Evolutionary conservation across 768 basidiomycete genomes (phyloP).

Genomic region (Chalciporus chontae): DNA sequence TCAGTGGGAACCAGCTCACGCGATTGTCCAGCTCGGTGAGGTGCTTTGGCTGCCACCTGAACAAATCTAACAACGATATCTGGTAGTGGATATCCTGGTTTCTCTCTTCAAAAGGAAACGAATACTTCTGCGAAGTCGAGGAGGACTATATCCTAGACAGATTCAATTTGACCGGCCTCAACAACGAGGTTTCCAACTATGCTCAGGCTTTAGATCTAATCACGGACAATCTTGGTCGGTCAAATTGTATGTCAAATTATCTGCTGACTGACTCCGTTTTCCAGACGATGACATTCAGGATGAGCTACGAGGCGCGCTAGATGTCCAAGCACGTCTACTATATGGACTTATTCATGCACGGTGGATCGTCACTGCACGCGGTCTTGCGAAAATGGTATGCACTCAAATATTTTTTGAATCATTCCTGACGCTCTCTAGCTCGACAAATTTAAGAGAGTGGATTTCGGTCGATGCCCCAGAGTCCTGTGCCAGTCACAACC

Average conservation of each 20-base stretch:
- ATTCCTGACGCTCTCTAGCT: conserved; percentile 45
- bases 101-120: conserved; percentile 94
- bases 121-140: conserved; percentile 99
- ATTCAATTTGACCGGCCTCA: conserved; percentile 96
- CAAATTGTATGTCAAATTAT: not conserved
- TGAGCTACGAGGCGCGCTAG: conserved; percentile 85
- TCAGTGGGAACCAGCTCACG: conserved; percentile 11
- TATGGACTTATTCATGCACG: conserved; percentile 97
- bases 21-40: conserved; percentile 25
- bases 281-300: conserved; percentile 93
- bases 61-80: conserved; percentile 12
- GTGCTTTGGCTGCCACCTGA: conserved; percentile 13
- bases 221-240: conserved; percentile 88
- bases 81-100: conserved; percentile 97
- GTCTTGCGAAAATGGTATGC: conserved; percentile 89
- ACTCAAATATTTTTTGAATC: not conserved
- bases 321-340: conserved; percentile 88
- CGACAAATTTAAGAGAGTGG: conserved; percentile 97
- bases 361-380: conserved; percentile 94
- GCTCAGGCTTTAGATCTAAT: conserved; percentile 92
- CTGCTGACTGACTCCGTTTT: not conserved
- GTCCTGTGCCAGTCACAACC: conserved; percentile 94
- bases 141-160: conserved; percentile 98
- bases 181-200: conserved; percentile 95
- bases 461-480: conserved; percentile 97